phyloP scores from a whole-genome alignment of 345 rosid genomes.

The Gossypium mustelinum region DNA sequence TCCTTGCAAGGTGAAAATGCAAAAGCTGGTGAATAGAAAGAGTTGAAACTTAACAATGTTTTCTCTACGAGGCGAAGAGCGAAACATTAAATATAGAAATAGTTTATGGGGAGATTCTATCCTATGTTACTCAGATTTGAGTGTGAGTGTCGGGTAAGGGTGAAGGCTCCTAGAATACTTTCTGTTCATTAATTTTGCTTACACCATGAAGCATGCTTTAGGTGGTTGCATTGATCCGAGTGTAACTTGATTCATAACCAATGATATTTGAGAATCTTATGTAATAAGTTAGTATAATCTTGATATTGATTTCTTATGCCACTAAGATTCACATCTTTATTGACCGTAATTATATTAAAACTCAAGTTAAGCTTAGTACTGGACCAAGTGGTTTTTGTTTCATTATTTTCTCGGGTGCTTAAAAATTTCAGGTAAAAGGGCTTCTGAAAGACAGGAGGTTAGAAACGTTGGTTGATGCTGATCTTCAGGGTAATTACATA shows the following conservation, averaged over 20 bases:
- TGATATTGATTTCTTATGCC: neutral
- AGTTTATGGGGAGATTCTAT: neutral
- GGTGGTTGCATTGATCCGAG: neutral
- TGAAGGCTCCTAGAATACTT: too few species aligned
- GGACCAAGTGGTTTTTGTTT: neutral
- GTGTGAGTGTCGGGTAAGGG: neutral
- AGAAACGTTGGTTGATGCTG: constrained; percentile 67
- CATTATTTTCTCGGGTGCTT: neutral
- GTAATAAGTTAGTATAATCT: neutral
- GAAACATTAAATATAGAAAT: neutral
- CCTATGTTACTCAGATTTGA: neutral
- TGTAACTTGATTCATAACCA: neutral
- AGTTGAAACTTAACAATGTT: neutral
- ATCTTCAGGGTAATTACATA: constrained; percentile 51
- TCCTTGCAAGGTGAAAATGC: neutral
- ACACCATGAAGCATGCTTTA: too few species aligned
- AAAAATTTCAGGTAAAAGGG: constrained; percentile 72
- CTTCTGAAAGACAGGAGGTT: constrained; percentile 71
- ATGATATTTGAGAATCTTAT: neutral
- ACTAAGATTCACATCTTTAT: neutral
- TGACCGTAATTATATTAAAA: too few species aligned
- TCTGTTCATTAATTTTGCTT: too few species aligned
- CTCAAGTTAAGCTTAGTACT: too few species aligned
- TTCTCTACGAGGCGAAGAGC: neutral
- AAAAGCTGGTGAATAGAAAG: neutral